Evolutionary conservation across 139 green algal genomes (phyloP).

Genomic region (Gonium pectorale): DNA sequence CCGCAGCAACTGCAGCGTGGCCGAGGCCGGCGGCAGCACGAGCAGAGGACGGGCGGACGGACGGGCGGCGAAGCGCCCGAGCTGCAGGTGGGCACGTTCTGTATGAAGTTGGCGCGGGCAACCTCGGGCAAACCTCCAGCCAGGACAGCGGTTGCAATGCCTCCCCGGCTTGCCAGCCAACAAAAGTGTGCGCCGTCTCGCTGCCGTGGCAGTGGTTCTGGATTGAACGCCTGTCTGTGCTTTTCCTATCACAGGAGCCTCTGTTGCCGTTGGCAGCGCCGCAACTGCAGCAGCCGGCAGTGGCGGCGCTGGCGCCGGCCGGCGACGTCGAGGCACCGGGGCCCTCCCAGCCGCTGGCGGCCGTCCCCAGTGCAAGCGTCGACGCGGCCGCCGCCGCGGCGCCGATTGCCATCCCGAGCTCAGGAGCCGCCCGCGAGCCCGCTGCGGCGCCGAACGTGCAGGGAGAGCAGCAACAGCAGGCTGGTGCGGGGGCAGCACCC

Average conservation of each 20-base stretch:
- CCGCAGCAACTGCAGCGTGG: neutral
- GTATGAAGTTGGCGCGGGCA: too few species aligned
- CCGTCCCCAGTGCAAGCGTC: neutral
- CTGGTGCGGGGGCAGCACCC: neutral
- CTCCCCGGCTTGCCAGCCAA: too few species aligned
- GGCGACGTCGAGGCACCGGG: constrained; percentile 1
- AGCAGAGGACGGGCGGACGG: neutral
- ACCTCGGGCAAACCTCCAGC: too few species aligned
- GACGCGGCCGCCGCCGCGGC: neutral
- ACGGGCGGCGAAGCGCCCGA: neutral
- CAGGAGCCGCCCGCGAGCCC: too few species aligned
- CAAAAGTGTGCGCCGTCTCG: too few species aligned
- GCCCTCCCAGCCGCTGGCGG: neutral
- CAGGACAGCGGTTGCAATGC: too few species aligned
- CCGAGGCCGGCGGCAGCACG: neutral
- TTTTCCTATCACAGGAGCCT: too few species aligned
- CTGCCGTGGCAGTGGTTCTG: too few species aligned
- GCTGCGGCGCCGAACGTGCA: too few species aligned
- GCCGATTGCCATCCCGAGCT: constrained; percentile 7
- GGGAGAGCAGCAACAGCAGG: neutral
- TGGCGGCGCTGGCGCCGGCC: neutral
- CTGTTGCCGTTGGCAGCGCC: neutral
- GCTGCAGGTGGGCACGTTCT: constrained; percentile 24
- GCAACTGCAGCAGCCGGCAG: neutral
- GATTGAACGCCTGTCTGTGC: too few species aligned